Evolutionary conservation across 1,139 yeast genomes (phyloP), one percentile per base, ranked within the genome.

Genomic region (Hemisphaericaspora lyxosophila): DNA sequence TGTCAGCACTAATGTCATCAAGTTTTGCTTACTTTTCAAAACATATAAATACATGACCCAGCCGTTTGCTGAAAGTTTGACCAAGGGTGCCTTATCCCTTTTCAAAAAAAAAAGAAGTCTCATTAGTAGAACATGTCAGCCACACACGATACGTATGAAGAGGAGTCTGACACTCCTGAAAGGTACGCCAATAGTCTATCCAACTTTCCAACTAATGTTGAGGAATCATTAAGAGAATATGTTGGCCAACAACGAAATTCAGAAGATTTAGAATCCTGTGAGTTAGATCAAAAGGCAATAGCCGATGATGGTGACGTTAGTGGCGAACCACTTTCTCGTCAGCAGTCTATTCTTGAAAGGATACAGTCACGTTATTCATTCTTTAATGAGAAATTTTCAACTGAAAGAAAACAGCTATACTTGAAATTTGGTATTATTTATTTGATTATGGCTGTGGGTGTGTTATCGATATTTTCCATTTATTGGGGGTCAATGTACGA

Each of bases 401-500:
- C 32, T 2, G 45, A 60, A 20, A 50, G 73, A 39, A 28, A 36
- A 14, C 15, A 27, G 2, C 35, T 68, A 19, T 35, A 47, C 5
- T 43, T 48, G 28, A 43, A 48, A 16, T 55, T 53, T 41, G 34
- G 46, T 3, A 3, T 37, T 8, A 57, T 48, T 26, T 60, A 59
- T 36, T 26, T 52, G 1, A 15, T 55, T n/a, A 58, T 75, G 57
- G 57, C 64, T 8, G 38, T 51, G n/a, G 51, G 51, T 32, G 56
- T 67, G 24, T 53, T 69, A 38, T 58, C 55, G 4, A 54, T 67
- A 2, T 64, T 68, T 37, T 59, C 70, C 8, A 58, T 69, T 34
- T 70, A 70, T 48, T 70, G 75, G 75, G 76, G 75, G n/a, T 59
- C 75, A 4, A 51, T 57, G 47, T 69, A 55, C 46, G 46, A 56